Percentiles rank a stretch among this genome's conserved stretches.
These are phyloP conservation scores for Lumnitzera racemosa DNA, from an alignment of 345 rosid species.

Conservation along the genomic window DNA sequence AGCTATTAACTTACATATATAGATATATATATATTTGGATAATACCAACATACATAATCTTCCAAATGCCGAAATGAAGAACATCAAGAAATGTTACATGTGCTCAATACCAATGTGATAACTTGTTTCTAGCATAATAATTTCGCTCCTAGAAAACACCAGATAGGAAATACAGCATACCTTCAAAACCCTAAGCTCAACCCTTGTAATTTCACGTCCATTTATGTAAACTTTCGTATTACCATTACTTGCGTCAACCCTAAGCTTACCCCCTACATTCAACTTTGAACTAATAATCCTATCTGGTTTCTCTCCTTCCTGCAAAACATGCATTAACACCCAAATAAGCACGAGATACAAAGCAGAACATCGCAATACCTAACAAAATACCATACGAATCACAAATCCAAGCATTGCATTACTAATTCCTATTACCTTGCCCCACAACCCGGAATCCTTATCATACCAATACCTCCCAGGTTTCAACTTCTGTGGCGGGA, in stretches of 20 bases:
- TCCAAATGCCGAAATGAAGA: too few species aligned
- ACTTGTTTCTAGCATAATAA: not conserved
- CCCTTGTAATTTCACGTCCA: constrained; percentile 59
- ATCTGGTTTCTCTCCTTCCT: constrained; percentile 69
- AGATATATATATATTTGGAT: too few species aligned
- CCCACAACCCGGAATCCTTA: constrained; percentile 54
- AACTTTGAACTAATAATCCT: constrained; percentile 48
- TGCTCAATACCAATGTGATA: too few species aligned
- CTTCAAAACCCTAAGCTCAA: constrained; percentile 39
- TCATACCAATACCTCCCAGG: constrained; percentile 62
- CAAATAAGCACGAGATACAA: not conserved
- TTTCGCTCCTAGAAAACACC: not conserved
- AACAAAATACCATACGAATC: not conserved
- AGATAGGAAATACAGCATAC: constrained; percentile 15
- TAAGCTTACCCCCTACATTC: constrained; percentile 45
- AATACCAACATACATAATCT: too few species aligned
- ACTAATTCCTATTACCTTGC: constrained; percentile 36
- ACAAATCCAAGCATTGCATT: not conserved
- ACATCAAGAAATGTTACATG: too few species aligned
- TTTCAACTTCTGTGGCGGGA: constrained; percentile 37
- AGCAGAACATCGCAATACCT: not conserved
- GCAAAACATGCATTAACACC: constrained; percentile 10
- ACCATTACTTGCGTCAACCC: constrained; percentile 45
- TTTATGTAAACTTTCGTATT: constrained; percentile 50
- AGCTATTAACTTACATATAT: too few species aligned